Evolutionary conservation across 208 protist genomes (phyloP).

Genomic region (Leptomonas seymouri): DNA sequence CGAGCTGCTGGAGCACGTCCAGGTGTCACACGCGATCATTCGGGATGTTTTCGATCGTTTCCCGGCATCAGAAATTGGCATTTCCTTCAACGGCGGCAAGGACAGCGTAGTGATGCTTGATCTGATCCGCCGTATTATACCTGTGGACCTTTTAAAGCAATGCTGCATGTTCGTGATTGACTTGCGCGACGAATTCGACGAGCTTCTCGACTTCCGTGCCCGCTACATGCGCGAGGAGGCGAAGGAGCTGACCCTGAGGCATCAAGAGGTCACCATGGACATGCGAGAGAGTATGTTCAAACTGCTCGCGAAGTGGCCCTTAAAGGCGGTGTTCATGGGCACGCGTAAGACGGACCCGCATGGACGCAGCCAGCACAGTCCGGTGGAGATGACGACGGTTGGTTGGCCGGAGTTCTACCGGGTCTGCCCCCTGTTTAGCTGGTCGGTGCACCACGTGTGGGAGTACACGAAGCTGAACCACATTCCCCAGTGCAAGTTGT

Average conservation of each 20-base stretch:
- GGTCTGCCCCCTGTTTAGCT: conserved; percentile 85
- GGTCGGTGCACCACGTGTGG: conserved; percentile 84
- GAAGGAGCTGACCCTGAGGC: conserved; percentile 37
- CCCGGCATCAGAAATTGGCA: conserved; percentile 57
- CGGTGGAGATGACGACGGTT: conserved; percentile 63
- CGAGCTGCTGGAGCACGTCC: conserved; percentile 11
- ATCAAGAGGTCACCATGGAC: conserved; percentile 29
- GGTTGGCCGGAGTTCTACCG: conserved; percentile 91
- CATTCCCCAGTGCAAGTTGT: conserved; percentile 90
- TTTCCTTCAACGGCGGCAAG: conserved; percentile 93
- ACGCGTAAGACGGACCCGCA: conserved; percentile 81
- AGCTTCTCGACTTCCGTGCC: conserved; percentile 71
- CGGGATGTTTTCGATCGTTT: conserved; percentile 36
- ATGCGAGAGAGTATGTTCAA: conserved; percentile 64
- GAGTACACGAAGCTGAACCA: conserved; percentile 53
- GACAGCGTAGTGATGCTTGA: conserved; percentile 90
- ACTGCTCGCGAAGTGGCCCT: conserved; percentile 40
- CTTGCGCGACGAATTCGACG: conserved; percentile 65
- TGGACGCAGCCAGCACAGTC: conserved; percentile 52
- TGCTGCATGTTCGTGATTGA: conserved; percentile 71
- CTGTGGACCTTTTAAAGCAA: conserved; percentile 36
- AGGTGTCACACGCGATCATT: conserved; percentile 41
- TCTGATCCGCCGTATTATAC: conserved; percentile 55
- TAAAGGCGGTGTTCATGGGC: conserved; percentile 87
- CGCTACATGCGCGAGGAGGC: conserved; percentile 42